A percentile compares a stretch with the other conserved stretches of the same genome.
phyloP scores from a whole-genome alignment of 2,329 filamentous ascomycete genomes.

The Fulvia fulva region DNA sequence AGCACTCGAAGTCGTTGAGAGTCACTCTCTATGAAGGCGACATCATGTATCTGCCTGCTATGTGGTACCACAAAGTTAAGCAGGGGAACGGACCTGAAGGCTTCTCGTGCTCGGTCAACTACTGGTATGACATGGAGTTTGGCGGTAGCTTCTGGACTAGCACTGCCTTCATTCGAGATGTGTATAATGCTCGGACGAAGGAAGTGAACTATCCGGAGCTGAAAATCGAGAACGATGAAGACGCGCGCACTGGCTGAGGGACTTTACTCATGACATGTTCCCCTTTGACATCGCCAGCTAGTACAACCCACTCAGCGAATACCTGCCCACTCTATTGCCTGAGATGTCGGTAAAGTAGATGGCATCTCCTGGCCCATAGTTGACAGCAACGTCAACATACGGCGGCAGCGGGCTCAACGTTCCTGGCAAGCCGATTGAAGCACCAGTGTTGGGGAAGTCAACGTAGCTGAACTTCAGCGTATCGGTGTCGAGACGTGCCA shows the following conservation, averaged over 20 bases:
- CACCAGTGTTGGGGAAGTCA: slow-evolving; percentile 8
- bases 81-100: slow-evolving; percentile 66
- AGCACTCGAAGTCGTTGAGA: slow-evolving; percentile 57
- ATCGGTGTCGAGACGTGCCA: slow-evolving; percentile 6
- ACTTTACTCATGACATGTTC: too few relatives aligned
- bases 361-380: slow-evolving; percentile 12
- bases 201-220: slow-evolving; percentile 25
- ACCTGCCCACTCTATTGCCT: slow-evolving; percentile 3
- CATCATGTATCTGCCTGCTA: slow-evolving; percentile 75
- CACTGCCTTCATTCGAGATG: slow-evolving; percentile 47
- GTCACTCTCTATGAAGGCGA: slow-evolving; percentile 69
- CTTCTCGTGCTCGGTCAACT: slow-evolving; percentile 75
- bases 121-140: slow-evolving; percentile 78
- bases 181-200: slow-evolving; percentile 13
- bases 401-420: slow-evolving; percentile 10
- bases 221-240: not conserved
- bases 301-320: slow-evolving; percentile 4
- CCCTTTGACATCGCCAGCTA: not conserved
- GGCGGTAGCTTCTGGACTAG: slow-evolving; percentile 63
- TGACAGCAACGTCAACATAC: slow-evolving; percentile 17
- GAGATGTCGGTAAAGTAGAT: slow-evolving; percentile 12
- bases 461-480: slow-evolving; percentile 10
- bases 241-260: too few relatives aligned
- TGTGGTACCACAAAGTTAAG: slow-evolving; percentile 83
- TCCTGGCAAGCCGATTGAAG: not conserved